phyloP scores from a whole-genome alignment of 2,329 filamentous ascomycete genomes.

The Ambrosiella beaveri region DNA sequence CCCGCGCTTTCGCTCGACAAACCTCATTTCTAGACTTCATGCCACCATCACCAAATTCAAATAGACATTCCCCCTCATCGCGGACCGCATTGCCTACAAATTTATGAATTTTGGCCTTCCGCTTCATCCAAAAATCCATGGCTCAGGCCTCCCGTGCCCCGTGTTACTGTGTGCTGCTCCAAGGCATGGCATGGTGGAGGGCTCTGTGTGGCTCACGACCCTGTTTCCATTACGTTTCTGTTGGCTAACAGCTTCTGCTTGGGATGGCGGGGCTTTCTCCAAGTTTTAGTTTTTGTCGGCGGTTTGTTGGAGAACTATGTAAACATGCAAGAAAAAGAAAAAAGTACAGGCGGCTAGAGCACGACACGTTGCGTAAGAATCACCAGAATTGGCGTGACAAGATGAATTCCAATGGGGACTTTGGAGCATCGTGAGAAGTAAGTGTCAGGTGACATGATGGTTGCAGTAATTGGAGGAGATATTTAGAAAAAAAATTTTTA shows the following conservation, averaged over 20 bases:
- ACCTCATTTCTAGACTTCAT: neutral
- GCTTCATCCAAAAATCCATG: neutral
- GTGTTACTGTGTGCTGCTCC: neutral
- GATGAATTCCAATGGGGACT: neutral
- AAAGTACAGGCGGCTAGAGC: neutral
- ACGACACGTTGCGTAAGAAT: neutral
- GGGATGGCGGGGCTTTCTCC: slow-evolving; percentile 5
- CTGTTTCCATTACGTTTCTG: slow-evolving; percentile 10
- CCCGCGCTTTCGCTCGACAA: neutral
- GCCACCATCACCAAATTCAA: neutral
- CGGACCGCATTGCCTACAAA: neutral
- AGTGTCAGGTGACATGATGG: neutral
- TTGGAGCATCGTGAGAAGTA: neutral
- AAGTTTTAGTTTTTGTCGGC: slow-evolving; percentile 1
- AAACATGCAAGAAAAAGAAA: neutral
- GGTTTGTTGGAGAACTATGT: slow-evolving; percentile 3
- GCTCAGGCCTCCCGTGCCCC: neutral
- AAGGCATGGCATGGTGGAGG: neutral
- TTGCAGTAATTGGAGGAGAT: neutral
- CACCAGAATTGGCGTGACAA: neutral
- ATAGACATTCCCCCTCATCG: neutral
- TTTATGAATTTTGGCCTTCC: neutral
- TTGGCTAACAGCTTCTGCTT: slow-evolving; percentile 8
- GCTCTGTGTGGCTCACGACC: neutral
- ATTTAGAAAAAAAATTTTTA: neutral